These are phyloP conservation scores for Aspergillus ibericus DNA, from an alignment of 2,329 filamentous ascomycete species.

Conservation along the genomic window DNA sequence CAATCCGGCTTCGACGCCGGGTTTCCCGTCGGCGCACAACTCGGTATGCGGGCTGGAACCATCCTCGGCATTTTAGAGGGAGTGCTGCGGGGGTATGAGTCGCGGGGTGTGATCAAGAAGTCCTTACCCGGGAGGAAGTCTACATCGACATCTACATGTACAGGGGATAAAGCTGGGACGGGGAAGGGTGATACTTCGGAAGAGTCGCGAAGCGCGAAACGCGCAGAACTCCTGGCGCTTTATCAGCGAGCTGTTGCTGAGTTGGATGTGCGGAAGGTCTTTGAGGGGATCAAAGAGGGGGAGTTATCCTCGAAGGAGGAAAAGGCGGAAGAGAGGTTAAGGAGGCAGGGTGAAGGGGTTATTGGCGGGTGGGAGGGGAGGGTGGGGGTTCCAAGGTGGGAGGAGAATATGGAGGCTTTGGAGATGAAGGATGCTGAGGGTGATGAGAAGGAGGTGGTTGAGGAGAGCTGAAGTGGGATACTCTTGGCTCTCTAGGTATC, in stretches of 20 bases:
- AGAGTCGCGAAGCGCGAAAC: constrained; percentile 26
- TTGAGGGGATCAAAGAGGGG: constrained; percentile 45
- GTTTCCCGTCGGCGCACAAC: constrained; percentile 76
- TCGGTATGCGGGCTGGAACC: constrained; percentile 73
- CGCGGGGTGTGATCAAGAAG: constrained; percentile 29
- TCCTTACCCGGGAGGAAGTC: constrained; percentile 20
- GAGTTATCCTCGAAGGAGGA: constrained; percentile 15
- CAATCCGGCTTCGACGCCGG: constrained; percentile 92
- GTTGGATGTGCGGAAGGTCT: constrained; percentile 62
- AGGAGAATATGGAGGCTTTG: constrained; percentile 40
- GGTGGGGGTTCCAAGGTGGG: constrained; percentile 37
- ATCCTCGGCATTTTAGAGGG: constrained; percentile 77
- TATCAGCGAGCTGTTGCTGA: constrained; percentile 55
- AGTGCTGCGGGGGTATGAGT: constrained; percentile 48
- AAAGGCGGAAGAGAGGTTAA: constrained; percentile 30
- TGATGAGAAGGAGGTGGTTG: neutral
- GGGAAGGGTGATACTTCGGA: too few species aligned
- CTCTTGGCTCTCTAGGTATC: too few species aligned
- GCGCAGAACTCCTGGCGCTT: constrained; percentile 35
- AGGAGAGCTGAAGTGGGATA: neutral
- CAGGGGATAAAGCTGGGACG: too few species aligned
- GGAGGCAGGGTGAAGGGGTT: constrained; percentile 30
- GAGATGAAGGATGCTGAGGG: constrained; percentile 30
- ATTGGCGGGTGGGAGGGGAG: constrained; percentile 34
- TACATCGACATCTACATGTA: neutral